phyloP scores from a whole-genome alignment of 345 rosid genomes.

The Linum trigynum region DNA sequence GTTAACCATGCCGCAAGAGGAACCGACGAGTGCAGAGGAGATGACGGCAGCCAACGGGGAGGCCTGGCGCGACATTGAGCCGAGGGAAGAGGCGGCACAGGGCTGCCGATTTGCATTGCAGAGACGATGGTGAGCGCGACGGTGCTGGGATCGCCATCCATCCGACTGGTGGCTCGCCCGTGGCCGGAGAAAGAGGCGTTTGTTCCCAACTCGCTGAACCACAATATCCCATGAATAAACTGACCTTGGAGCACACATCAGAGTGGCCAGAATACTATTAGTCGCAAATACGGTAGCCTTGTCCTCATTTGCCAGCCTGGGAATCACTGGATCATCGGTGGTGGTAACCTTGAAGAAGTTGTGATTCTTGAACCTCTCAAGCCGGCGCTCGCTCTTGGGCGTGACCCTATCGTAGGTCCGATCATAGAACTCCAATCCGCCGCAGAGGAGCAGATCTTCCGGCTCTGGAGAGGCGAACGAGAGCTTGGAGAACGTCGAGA shows the following conservation, averaged over 20 bases:
- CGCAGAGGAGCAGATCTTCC: conserved; percentile 70
- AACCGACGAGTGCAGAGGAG: no score
- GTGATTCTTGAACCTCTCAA: conserved; percentile 82
- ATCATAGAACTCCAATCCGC: conserved; percentile 72
- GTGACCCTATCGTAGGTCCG: conserved; percentile 59
- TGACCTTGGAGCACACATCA: conserved; percentile 92
- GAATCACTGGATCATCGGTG: conserved; percentile 82
- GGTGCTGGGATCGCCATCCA: no score
- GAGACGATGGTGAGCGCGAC: no score
- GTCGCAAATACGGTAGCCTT: conserved; percentile 90
- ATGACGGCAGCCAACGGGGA: no score
- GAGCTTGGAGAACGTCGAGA: conserved; percentile 73
- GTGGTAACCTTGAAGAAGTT: conserved; percentile 92
- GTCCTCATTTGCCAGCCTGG: conserved; percentile 80
- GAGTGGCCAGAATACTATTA: conserved; percentile 62
- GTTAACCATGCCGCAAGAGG: no score
- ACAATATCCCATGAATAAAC: conserved; percentile 98
- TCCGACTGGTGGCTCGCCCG: no score
- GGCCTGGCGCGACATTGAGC: no score
- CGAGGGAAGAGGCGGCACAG: no score
- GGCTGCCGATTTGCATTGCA: no score
- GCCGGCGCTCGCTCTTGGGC: conserved; percentile 68
- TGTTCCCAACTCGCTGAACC: conserved; percentile 82
- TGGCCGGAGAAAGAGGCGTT: no score
- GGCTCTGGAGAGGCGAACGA: conserved; percentile 72